phyloP scores from a whole-genome alignment of 345 rosid species.

The Mercurialis annua region DNA sequence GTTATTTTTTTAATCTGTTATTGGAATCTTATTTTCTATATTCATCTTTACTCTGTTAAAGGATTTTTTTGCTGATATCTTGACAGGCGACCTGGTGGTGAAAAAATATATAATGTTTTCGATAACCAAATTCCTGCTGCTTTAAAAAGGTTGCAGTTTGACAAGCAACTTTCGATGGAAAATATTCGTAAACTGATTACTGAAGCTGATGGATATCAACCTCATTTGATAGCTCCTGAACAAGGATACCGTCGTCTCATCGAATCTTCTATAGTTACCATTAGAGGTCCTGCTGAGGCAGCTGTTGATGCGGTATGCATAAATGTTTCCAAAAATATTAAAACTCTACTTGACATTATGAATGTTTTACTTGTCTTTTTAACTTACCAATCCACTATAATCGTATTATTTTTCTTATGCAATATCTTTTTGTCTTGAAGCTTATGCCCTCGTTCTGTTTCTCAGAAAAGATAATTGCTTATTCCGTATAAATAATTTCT shows the following conservation, averaged over 20 bases:
- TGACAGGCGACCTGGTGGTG: slow-evolving; percentile 95
- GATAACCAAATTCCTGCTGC: slow-evolving; percentile 99
- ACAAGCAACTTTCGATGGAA: slow-evolving; percentile 97
- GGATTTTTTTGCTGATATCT: slow-evolving; percentile 7
- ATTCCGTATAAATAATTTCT: too few relatives aligned
- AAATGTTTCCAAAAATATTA: background rate
- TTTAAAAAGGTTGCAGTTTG: slow-evolving; percentile 94
- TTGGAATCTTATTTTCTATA: background rate
- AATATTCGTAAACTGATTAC: slow-evolving; percentile 92
- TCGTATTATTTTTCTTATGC: background rate
- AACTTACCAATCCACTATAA: background rate
- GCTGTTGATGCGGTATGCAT: slow-evolving; percentile 92
- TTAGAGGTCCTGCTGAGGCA: slow-evolving; percentile 99
- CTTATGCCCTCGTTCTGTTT: too few relatives aligned
- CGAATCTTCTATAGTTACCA: slow-evolving; percentile 78
- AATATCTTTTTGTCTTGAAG: too few relatives aligned
- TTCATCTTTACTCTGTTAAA: background rate
- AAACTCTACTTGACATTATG: slow-evolving; percentile 10
- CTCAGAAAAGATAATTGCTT: too few relatives aligned
- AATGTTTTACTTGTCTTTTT: background rate
- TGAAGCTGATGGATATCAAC: slow-evolving; percentile 99
- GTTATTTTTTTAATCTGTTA: slow-evolving; percentile 2
- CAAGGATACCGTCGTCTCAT: slow-evolving; percentile 99
- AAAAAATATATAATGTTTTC: slow-evolving; percentile 84
- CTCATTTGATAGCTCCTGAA: slow-evolving; percentile 98